Evolutionary conservation across 352 stramenopile genomes (phyloP).

Genomic region (Thraustotheca clavata): DNA sequence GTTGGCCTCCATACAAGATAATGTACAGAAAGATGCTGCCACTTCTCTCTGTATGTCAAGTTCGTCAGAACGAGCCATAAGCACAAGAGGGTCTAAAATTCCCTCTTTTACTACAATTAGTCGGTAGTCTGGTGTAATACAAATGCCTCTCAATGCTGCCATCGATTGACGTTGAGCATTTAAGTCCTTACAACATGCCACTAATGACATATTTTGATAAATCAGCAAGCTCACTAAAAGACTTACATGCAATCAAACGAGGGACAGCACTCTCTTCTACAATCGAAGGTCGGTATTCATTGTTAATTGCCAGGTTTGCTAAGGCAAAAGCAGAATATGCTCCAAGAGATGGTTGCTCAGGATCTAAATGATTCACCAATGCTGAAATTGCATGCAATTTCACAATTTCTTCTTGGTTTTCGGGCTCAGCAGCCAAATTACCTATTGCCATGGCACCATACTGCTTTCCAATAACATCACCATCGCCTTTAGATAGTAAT

Average conservation of each 20-base stretch:
- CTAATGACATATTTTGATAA: conserved; percentile 16
- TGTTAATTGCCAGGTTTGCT: conserved; percentile 92
- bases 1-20: conserved; percentile 93
- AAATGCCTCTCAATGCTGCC: conserved; percentile 88
- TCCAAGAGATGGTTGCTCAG: conserved; percentile 71
- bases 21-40: conserved; percentile 87
- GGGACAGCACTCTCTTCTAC: conserved; percentile 91
- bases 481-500: conserved; percentile 83
- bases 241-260: conserved; percentile 77
- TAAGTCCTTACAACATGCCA: conserved; percentile 91
- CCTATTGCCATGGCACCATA: conserved; percentile 94
- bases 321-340: conserved; percentile 92
- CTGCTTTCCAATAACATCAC: conserved; percentile 89
- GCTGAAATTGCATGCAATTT: conserved; percentile 82
- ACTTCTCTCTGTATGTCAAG: conserved; percentile 89
- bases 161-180: conserved; percentile 91
- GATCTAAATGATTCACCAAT: conserved; percentile 89
- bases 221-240: no score
- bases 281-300: conserved; percentile 86
- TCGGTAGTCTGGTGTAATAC: conserved; percentile 87
- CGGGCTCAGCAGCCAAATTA: conserved; percentile 91
- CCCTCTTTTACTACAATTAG: conserved; percentile 87
- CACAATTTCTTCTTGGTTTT: conserved; percentile 93
- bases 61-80: conserved; percentile 92
- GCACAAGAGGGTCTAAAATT: conserved; percentile 91